Base-by-base conservation (phyloP, 305 asterid genomes). In the Fraxinus xanthoxyloides region DNA sequence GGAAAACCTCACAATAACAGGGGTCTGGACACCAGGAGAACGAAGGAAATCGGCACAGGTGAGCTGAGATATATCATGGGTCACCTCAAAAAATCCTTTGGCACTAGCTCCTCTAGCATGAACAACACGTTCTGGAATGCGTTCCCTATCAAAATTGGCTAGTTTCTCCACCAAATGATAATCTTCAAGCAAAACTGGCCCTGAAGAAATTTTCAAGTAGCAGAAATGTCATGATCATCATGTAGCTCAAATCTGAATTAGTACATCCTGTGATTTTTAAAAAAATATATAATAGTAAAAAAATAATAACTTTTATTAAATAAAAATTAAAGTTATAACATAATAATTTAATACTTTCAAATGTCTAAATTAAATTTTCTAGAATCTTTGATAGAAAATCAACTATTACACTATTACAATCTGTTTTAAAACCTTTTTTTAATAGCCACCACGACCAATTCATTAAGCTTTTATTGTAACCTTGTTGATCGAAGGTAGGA, bases 51-150 rank as follows among this genome's bases (percentile, higher is more conserved):
- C 89, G 6, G 89, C 90, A 76, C 89, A 86, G 3, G 88, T 46
- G 21, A 88, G 90, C 56, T 84, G 79, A 70, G 90, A 82, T 40
- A 88, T 76, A 12, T 86, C 89, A 86, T 88, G 87, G 34, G 90
- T 88, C 78, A 86, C 90, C 82, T 86, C 90, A 75, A 88, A 88
- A 48, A 80, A 88, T 3, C 90, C 90, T 74, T 88, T 88, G 48
- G 90, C 90, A 78, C 90, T 88, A 19, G 90, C 90, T 80, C 90
- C 90, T 51, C 90, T 69, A 69, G 90, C 90, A 72, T 88, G 90
- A 77, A 88, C 90, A 82, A 88, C 90, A 12, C 89, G 89, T 46
- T 88, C 89, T 1, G 90, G 90, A 51, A 88, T 88, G 76, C 87
- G 73, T 36, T 88, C 90, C 17, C 90, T 83, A 23, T 88, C 91